Conservation (phyloP, 768 basidiomycete genomes). For the Rhodosporidiobolus odoratus region DNA sequence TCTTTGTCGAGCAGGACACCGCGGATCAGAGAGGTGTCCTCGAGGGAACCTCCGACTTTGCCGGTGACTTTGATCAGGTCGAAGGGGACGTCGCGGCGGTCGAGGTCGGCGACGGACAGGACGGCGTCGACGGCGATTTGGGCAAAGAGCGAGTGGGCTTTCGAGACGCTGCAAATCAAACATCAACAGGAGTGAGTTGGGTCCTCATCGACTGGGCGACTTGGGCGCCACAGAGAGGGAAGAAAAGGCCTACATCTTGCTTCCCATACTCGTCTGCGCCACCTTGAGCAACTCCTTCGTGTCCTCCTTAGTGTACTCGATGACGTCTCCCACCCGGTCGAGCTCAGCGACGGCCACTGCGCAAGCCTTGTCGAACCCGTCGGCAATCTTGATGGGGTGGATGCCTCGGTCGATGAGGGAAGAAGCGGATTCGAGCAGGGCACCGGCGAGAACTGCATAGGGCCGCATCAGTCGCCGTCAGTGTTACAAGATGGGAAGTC, state of each 20-base stretch:
- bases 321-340: slow-evolving; percentile 80
- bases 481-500: too few relatives aligned
- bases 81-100: slow-evolving; percentile 89
- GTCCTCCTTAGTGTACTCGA: slow-evolving; percentile 74
- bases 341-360: slow-evolving; percentile 81
- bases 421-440: slow-evolving; percentile 89
- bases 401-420: slow-evolving; percentile 97
- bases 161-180: slow-evolving; percentile 68
- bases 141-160: slow-evolving; percentile 90
- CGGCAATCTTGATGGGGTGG: slow-evolving; percentile 97
- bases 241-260: slow-evolving; percentile 72
- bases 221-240: not conserved
- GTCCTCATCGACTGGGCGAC: not conserved
- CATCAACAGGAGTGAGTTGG: not conserved
- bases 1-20: slow-evolving; percentile 99
- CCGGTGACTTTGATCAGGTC: slow-evolving; percentile 99
- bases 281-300: slow-evolving; percentile 86
- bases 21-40: slow-evolving; percentile 88
- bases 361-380: slow-evolving; percentile 96
- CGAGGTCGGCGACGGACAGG: slow-evolving; percentile 85
- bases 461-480: too few relatives aligned
- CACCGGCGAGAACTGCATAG: slow-evolving; percentile 83
- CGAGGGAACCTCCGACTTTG: slow-evolving; percentile 94
- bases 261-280: slow-evolving; percentile 91
- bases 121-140: slow-evolving; percentile 98